These are phyloP conservation scores for Boletus huronensis DNA, from an alignment of 768 basidiomycete species.

Conservation along the genomic window DNA sequence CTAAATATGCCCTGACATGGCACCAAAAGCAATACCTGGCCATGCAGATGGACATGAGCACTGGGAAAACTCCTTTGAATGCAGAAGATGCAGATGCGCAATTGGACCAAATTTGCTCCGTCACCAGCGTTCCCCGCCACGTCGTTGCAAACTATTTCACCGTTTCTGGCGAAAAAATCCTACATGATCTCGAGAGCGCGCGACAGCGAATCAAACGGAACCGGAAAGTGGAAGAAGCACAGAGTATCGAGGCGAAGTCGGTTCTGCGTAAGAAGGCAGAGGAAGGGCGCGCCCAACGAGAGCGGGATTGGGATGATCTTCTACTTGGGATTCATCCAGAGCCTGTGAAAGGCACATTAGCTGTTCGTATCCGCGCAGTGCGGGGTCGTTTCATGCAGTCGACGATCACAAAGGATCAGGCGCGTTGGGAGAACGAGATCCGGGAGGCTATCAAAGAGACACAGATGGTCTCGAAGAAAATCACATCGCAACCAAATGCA, in stretches of 20 bases:
- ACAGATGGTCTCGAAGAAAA: slow-evolving; percentile 44
- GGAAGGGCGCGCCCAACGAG: slow-evolving; percentile 54
- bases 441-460: slow-evolving; percentile 53
- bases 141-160: slow-evolving; percentile 46
- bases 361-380: slow-evolving; percentile 51
- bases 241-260: slow-evolving; percentile 45
- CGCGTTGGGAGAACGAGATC: slow-evolving; percentile 66
- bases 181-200: slow-evolving; percentile 43
- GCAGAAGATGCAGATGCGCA: slow-evolving; percentile 39
- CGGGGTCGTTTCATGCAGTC: slow-evolving; percentile 58
- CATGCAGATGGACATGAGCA: slow-evolving; percentile 42
- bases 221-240: slow-evolving; percentile 26
- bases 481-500: slow-evolving; percentile 35
- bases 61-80: slow-evolving; percentile 47
- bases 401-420: slow-evolving; percentile 43
- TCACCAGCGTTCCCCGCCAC: slow-evolving; percentile 53
- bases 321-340: slow-evolving; percentile 53
- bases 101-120: slow-evolving; percentile 47
- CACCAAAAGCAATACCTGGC: slow-evolving; percentile 65
- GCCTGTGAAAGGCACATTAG: slow-evolving; percentile 44
- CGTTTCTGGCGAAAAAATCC: slow-evolving; percentile 37
- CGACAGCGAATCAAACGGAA: slow-evolving; percentile 34
- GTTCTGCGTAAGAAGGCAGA: slow-evolving; percentile 61
- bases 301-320: slow-evolving; percentile 63
- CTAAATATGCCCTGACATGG: slow-evolving; percentile 60